A percentile compares a stretch with the other conserved stretches of the same genome.
Evolutionary conservation across 805 yeast genomes (phyloP).

Genomic region (Pichia paraexigua): DNA sequence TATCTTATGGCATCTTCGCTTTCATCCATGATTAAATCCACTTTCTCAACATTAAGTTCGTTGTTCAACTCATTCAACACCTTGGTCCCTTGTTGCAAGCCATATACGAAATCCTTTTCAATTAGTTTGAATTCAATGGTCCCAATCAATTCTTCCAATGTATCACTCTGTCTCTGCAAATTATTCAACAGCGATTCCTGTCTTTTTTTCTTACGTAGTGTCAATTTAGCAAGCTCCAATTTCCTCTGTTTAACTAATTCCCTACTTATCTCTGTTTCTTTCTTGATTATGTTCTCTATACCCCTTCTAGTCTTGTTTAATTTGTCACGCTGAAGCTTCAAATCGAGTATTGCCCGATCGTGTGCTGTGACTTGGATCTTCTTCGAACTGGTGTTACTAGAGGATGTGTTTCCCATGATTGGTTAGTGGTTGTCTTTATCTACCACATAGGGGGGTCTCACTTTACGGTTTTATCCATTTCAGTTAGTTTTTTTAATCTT

Average conservation of each 20-base stretch:
- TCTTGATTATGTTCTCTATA: slow-evolving; percentile 46
- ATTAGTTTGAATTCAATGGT: slow-evolving; percentile 84
- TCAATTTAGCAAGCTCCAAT: slow-evolving; percentile 53
- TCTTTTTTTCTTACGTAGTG: slow-evolving; percentile 70
- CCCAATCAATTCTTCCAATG: slow-evolving; percentile 68
- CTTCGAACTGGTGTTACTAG: slow-evolving; percentile 2
- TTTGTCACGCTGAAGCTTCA: slow-evolving; percentile 84
- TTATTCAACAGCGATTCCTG: slow-evolving; percentile 66
- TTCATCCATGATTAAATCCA: slow-evolving; percentile 80
- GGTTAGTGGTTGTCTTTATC: background rate
- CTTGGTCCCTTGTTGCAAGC: slow-evolving; percentile 72
- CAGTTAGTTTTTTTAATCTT: too few relatives aligned
- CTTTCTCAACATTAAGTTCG: slow-evolving; percentile 69
- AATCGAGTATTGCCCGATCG: slow-evolving; percentile 78
- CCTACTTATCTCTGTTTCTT: slow-evolving; percentile 57
- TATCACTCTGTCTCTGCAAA: slow-evolving; percentile 70
- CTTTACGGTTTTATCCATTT: too few relatives aligned
- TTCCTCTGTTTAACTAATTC: slow-evolving; percentile 46
- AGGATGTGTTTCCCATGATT: slow-evolving; percentile 28
- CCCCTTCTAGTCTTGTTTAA: slow-evolving; percentile 63
- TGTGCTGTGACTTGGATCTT: slow-evolving; percentile 64
- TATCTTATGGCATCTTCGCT: slow-evolving; percentile 72
- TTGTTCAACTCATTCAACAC: slow-evolving; percentile 67
- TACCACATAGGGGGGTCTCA: too few relatives aligned
- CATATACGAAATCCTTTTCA: slow-evolving; percentile 76